A percentile compares a stretch with the other conserved stretches of the same genome.
Conservation (phyloP, 805 yeast species). For the Teunomyces cretensis region DNA sequence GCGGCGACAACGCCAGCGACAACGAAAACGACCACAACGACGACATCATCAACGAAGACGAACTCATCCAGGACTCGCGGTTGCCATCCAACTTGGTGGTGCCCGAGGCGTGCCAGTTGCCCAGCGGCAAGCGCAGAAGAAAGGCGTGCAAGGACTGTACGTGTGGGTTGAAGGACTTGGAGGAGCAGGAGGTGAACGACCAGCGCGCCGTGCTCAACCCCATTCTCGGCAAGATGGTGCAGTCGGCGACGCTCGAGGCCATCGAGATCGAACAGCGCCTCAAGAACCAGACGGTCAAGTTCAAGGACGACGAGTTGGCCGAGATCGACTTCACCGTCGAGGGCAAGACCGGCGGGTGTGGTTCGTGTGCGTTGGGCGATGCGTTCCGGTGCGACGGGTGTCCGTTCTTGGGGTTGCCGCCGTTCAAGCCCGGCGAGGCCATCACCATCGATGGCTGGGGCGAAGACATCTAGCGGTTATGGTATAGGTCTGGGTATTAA, state of each 20-base stretch:
- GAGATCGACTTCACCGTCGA: constrained; percentile 96
- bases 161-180: constrained; percentile 90
- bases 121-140: constrained; percentile 62
- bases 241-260: constrained; percentile 53
- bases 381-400: constrained; percentile 98
- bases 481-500: background rate
- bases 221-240: constrained; percentile 47
- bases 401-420: constrained; percentile 95
- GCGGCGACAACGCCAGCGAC: constrained; percentile 50
- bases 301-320: constrained; percentile 67
- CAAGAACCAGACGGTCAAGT: constrained; percentile 42
- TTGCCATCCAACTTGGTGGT: constrained; percentile 41
- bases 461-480: constrained; percentile 60
- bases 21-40: constrained; percentile 63
- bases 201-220: constrained; percentile 46
- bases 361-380: constrained; percentile 95
- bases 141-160: constrained; percentile 98
- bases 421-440: constrained; percentile 96
- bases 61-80: constrained; percentile 32
- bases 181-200: constrained; percentile 54
- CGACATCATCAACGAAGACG: constrained; percentile 37
- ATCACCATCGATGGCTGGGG: constrained; percentile 73
- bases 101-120: constrained; percentile 58
- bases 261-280: constrained; percentile 52
- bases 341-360: constrained; percentile 97